phyloP scores from a whole-genome alignment of 192 early-diverging fungal genomes.

The Chytriomyces confervae region DNA sequence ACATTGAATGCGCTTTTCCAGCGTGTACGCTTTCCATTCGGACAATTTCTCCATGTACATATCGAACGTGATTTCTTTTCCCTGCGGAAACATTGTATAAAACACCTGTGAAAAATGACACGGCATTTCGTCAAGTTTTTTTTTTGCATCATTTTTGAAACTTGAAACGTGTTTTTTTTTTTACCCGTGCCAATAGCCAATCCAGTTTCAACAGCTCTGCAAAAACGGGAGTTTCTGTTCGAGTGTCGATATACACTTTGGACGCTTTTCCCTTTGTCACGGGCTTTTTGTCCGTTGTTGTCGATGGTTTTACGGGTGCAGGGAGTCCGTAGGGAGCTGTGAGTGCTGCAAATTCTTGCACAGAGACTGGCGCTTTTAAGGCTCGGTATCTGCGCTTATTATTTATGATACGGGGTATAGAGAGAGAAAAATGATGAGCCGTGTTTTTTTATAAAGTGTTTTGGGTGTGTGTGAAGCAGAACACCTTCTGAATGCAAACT shows the following conservation, averaged over 20 bases:
- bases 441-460: background rate
- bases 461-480: background rate
- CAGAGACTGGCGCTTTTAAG: constrained; percentile 17
- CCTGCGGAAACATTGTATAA: constrained; percentile 25
- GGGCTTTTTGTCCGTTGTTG: background rate
- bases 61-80: constrained; percentile 27
- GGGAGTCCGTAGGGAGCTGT: constrained; percentile 1
- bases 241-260: constrained; percentile 13
- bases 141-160: background rate
- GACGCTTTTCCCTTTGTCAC: background rate
- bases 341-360: background rate
- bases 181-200: constrained; percentile 30
- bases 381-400: constrained; percentile 24
- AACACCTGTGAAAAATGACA: constrained; percentile 12
- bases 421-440: background rate
- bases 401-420: background rate
- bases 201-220: constrained; percentile 25
- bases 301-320: background rate
- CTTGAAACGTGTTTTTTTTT: background rate
- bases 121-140: no score
- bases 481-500: constrained; percentile 29
- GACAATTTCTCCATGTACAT: constrained; percentile 14
- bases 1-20: constrained; percentile 20
- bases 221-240: constrained; percentile 14
- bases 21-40: constrained; percentile 22